Conservation (phyloP, 768 basidiomycete species). For the Boletus rubroflammeus region DNA sequence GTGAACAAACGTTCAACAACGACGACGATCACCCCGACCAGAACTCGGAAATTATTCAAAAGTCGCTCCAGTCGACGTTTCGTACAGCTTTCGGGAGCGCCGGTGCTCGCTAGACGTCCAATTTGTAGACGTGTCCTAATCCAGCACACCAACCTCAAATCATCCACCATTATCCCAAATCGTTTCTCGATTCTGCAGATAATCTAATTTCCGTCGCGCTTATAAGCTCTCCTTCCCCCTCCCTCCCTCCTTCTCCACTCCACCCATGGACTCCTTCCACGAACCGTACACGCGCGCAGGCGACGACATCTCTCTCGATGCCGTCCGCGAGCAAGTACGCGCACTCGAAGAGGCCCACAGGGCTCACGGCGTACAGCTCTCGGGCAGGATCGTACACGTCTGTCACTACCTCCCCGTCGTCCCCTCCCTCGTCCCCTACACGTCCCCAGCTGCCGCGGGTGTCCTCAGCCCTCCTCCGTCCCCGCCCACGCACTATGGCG, state of each 20-base stretch:
- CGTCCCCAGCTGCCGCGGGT: constrained; percentile 36
- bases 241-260: background rate
- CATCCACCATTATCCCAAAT: constrained; percentile 18
- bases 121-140: constrained; percentile 20
- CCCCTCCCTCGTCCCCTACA: constrained; percentile 51
- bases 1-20: too few species aligned
- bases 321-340: constrained; percentile 70
- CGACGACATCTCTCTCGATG: constrained; percentile 64
- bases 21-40: background rate
- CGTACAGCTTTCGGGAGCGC: background rate
- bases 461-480: constrained; percentile 76
- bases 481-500: constrained; percentile 56
- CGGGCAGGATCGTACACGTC: constrained; percentile 88
- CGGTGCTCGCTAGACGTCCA: background rate
- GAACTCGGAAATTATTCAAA: background rate
- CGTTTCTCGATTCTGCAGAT: constrained; percentile 24
- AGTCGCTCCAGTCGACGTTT: background rate
- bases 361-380: constrained; percentile 67
- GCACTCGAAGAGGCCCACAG: constrained; percentile 70
- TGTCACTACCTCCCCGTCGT: constrained; percentile 85
- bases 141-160: constrained; percentile 25
- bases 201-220: constrained; percentile 21
- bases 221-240: constrained; percentile 16
- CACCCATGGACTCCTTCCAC: constrained; percentile 65
- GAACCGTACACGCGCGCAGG: constrained; percentile 65